Base-by-base conservation (phyloP, 1,139 yeast genomes). In the Insectozyma bohioensis region DNA sequence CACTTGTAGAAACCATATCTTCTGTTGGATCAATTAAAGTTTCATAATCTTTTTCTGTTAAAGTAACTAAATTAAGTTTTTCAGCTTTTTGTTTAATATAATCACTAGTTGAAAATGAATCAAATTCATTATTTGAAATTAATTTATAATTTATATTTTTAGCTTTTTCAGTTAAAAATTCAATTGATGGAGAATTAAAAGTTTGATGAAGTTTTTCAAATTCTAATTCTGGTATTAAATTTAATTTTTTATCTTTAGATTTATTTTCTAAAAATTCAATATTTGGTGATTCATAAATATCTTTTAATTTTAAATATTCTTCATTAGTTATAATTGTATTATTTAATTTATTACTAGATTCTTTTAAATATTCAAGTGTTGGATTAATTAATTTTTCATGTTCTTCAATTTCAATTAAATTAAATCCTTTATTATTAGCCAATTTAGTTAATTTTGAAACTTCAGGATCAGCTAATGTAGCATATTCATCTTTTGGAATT, bases 21-120 rank as follows among this genome's bases (percentile, higher is more conserved):
- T 24, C 20, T 12, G 48, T 39, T 13, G 70, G 70, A 10, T 50
- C 40, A 35, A 39, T 40, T 36, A 66, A 28, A 46, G 54, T 16
- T 37, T 40, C 31, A 35, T 31, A 50, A 12, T 56, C 61, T 5
- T 56, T 28, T 12, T 48, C 48, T 4, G 66, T 43, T 12, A 76
- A 12, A 0, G 46, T 39, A 5, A 31, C 38, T 25, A 46, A 36
- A 7, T 46, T 43, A 11, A 39, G 30, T 6, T 26, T 36, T 1
- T 34, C 34, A 1, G 54, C 47, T 24, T 46, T 45, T 16, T 39
- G 37, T 10, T 40, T 40, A 7, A 69, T 34, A 28, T 47, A 54
- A 2, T 56, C 62, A 4, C 49, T 29, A 7, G 52, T 35, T 25
- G 71, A 65, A 2, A 40, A 54, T 1, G 51, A 51, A 6, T 30